Evolutionary conservation across 163 green algal genomes (phyloP).

Genomic region (Smithsoniella earleae): DNA sequence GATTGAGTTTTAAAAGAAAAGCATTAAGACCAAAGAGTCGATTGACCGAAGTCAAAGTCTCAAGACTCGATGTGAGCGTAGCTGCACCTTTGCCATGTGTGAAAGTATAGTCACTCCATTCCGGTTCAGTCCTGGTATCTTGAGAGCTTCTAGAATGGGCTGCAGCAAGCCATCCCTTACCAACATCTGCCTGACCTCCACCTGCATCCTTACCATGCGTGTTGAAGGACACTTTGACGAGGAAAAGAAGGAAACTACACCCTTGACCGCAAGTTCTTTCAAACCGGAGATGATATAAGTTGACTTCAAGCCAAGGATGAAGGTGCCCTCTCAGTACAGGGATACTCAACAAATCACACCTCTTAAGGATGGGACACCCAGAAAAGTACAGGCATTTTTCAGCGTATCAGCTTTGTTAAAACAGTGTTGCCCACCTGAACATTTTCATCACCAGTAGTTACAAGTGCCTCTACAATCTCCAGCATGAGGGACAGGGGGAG

Average conservation of each 20-base stretch:
- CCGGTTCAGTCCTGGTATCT: background rate
- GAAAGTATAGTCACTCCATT: conserved; percentile 20
- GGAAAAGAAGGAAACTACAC: too few relatives aligned
- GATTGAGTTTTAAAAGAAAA: too few relatives aligned
- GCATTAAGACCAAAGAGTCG: background rate
- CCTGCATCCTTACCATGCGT: background rate
- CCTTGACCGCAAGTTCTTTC: too few relatives aligned
- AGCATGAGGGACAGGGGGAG: conserved; percentile 29
- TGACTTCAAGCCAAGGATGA: too few relatives aligned
- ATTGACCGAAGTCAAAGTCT: background rate
- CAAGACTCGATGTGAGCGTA: background rate
- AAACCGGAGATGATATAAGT: too few relatives aligned
- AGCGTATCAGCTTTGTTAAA: too few relatives aligned
- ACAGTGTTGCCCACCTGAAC: too few relatives aligned
- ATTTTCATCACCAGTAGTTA: background rate
- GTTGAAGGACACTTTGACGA: background rate
- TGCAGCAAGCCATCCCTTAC: conserved; percentile 15
- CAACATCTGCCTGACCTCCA: conserved; percentile 18
- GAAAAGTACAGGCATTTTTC: too few relatives aligned
- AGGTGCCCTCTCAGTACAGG: too few relatives aligned
- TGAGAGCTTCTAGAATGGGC: conserved; percentile 1
- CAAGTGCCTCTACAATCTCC: conserved; percentile 24
- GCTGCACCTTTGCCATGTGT: conserved; percentile 24
- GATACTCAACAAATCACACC: too few relatives aligned
- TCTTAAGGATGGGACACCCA: too few relatives aligned